phyloP scores from a whole-genome alignment of 768 basidiomycete genomes.

The Tylopilus plumbeoviolaceoides region DNA sequence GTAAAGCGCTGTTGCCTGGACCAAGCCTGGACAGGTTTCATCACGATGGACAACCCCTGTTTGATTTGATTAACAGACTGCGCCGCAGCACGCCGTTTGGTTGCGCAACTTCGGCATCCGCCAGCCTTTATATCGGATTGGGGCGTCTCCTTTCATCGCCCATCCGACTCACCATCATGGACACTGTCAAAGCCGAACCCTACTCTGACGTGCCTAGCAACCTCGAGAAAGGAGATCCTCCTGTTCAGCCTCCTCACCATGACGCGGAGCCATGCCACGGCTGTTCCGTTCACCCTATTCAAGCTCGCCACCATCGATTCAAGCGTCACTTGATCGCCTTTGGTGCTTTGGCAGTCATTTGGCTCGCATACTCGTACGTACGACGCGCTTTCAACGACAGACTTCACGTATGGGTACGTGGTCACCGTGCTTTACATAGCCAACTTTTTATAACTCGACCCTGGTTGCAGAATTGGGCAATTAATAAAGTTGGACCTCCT shows the following conservation, averaged over 20 bases:
- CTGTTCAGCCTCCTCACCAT: constrained; percentile 1
- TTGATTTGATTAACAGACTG: background rate
- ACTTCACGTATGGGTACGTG: constrained; percentile 9
- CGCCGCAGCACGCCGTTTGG: background rate
- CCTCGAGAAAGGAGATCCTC: constrained; percentile 20
- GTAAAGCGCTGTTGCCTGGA: too few species aligned
- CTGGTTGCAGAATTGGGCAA: constrained; percentile 5
- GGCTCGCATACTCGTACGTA: constrained; percentile 10
- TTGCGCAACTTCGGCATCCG: background rate
- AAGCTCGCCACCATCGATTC: background rate
- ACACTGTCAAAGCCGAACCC: constrained; percentile 2
- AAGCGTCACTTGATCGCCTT: constrained; percentile 11
- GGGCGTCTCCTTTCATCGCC: background rate
- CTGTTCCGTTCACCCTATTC: background rate
- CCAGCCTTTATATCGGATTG: background rate
- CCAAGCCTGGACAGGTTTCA: too few species aligned
- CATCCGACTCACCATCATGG: constrained; percentile 8
- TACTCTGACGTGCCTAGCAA: constrained; percentile 2
- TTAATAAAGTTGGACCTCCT: background rate
- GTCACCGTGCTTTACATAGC: background rate
- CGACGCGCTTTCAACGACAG: background rate
- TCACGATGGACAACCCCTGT: too few species aligned
- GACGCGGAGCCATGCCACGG: background rate
- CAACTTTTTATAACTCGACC: background rate
- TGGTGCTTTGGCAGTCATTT: constrained; percentile 7